Conservation (phyloP, 2,329 filamentous ascomycete species). For the Scedosporium aurantiacum region DNA sequence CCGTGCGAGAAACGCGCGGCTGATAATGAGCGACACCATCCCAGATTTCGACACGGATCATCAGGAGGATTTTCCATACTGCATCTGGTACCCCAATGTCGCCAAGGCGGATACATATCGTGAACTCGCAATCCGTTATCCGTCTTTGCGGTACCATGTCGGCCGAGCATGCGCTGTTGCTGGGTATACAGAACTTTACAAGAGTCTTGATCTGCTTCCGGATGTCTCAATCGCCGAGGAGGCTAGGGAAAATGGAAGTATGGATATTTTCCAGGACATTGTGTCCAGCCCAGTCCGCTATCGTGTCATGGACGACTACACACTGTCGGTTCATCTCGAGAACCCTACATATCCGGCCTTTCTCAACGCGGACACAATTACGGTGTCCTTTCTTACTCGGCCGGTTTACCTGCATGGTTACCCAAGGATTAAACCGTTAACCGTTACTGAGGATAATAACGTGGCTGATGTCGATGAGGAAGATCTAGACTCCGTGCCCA, state of each 20-base stretch:
- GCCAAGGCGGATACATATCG: slow-evolving; percentile 25
- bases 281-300: slow-evolving; percentile 18
- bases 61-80: slow-evolving; percentile 22
- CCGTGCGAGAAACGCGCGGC: slow-evolving; percentile 18
- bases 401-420: neutral
- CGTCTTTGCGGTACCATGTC: slow-evolving; percentile 24
- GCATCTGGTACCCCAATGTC: slow-evolving; percentile 28
- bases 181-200: slow-evolving; percentile 23
- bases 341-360: slow-evolving; percentile 4
- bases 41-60: slow-evolving; percentile 13
- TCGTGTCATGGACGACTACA: slow-evolving; percentile 26
- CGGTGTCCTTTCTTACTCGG: slow-evolving; percentile 13
- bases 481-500: neutral
- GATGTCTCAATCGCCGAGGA: slow-evolving; percentile 29
- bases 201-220: slow-evolving; percentile 24
- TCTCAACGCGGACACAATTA: slow-evolving; percentile 11
- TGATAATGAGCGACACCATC: slow-evolving; percentile 24
- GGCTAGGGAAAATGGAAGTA: slow-evolving; percentile 19
- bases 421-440: neutral
- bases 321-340: slow-evolving; percentile 5
- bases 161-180: slow-evolving; percentile 28
- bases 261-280: slow-evolving; percentile 20
- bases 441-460: neutral
- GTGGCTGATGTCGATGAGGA: neutral
- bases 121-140: slow-evolving; percentile 18